Evolutionary conservation across 2,329 filamentous ascomycete species (phyloP), one percentile per base, ranked within the genome.

Genomic region (Lomentospora prolificans): DNA sequence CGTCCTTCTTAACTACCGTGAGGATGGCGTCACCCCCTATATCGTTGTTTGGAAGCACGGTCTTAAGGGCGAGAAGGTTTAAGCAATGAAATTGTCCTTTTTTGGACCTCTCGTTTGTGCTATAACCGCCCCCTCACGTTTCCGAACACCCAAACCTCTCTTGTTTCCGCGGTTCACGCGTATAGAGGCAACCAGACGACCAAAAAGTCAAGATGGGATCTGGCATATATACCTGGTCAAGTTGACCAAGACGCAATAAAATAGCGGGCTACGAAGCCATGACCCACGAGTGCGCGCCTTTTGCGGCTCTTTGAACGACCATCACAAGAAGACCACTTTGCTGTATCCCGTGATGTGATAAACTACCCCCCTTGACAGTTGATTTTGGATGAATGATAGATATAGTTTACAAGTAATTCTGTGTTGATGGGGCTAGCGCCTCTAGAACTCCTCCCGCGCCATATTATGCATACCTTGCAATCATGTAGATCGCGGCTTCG

Each of bases 1-100:
- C 66, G 79, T 91, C 62, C 88, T 96, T 64, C 87, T 96, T 70
- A 95, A 96, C 82, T 99, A 96, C 84, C 92, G 94, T 66, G 91
- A 96, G 72, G 94, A 97, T 66, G 94, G 94, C 72, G 73, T 86
- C 64, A 97, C 92, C 56, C 94, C 94, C 59, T 99, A 81, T 70
- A 79, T 95, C 66, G 87, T 84, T 63, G 76, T 95, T 77, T 97
- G 91, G 92, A 96, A 97, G 84, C 87, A 96, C 77, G 94, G 92
- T 69, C 75, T 97, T 62, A 78, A 76, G 65, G 86, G 87, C 78
- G 84, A 84, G 80, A 97, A 99, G 89, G 90, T 97, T 65, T 99
- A 92, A 79, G 19, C 22, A 14, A 10, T 8, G 12, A 17, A 22
- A 48, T 25, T 22, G 6, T 48, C 12, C 63, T 22, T 22, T 53